Evolutionary conservation across 1,284 basidiomycete genomes (phyloP), one percentile per base, ranked within the genome.

Genomic region (Malassezia sp.): DNA sequence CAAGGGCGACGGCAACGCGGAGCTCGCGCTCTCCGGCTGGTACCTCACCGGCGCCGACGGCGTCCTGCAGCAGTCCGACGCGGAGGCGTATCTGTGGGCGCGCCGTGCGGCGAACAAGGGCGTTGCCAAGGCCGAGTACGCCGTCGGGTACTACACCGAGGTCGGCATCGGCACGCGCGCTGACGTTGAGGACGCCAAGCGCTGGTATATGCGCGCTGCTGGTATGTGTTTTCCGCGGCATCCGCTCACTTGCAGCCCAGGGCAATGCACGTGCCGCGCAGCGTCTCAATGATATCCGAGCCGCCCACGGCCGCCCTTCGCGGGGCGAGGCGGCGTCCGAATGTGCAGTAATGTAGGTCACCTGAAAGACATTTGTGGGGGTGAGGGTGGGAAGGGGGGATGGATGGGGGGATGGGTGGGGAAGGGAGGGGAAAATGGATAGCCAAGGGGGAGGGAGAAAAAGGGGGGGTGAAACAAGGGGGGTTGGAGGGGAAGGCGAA

Each of bases 151-250:
- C 72, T 97, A 97, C 71, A 84, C 85, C 0, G 93, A 99, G 71
- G 85, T 93, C 20, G 93, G 91, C 4, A 99, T 99, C 61, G 93
- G 93, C 20, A 84, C 95, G 63, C 89, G 89, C 73, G 84, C 86
- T 62, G 90, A 99, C 64, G 72, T 89, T 34, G 93, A 96, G 54
- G 84, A 91, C 70, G 89, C 93, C 15, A 96, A 93, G 73, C 78
- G 85, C 60, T 97, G 91, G 90, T 99, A 99, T 72, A 91, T 93
- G 85, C 80, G 93, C 33, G 68, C 68, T 1, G 66, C 69, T 4
- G n/a, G n/a, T n/a, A n/a, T n/a, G n/a, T n/a, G n/a, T n/a, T n/a
- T n/a, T n/a, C n/a, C n/a, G n/a, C n/a, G n/a, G n/a, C n/a, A n/a
- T n/a, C n/a, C n/a, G n/a, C n/a, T n/a, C n/a, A n/a, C n/a, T n/a